Conservation (phyloP, 2,329 filamentous ascomycete species). For the Penicillium sp. region DNA sequence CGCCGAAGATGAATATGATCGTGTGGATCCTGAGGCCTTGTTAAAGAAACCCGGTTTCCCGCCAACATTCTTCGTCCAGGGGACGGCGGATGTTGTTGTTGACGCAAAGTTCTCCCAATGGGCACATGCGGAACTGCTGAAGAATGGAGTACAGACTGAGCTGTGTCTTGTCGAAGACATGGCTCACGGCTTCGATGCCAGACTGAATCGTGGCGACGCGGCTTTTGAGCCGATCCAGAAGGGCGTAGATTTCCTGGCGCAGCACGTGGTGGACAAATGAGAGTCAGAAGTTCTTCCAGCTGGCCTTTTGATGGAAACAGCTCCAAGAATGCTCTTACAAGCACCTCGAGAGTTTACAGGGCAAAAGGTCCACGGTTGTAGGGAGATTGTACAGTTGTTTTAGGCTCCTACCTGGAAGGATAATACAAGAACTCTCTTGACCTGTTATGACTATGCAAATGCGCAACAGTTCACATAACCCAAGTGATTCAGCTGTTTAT, state of each 20-base stretch:
- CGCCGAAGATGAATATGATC: no score
- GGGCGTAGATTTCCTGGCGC: neutral
- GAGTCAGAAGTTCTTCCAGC: no score
- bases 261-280: neutral
- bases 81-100: neutral
- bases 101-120: neutral
- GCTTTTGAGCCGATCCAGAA: neutral
- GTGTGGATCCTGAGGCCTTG: neutral
- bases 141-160: conserved; percentile 4
- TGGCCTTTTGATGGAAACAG: no score
- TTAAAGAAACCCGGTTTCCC: neutral
- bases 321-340: no score
- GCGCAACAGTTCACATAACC: no score
- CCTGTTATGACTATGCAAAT: no score
- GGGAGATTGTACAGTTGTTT: no score
- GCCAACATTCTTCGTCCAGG: neutral
- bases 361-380: no score
- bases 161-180: conserved; percentile 5
- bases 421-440: no score
- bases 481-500: no score
- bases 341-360: no score
- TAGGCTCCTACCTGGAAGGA: no score
- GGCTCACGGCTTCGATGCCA: neutral
- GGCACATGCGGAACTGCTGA: neutral
- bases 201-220: neutral